A percentile compares a stretch with the other conserved stretches of the same genome.
Evolutionary conservation across 192 early-diverging fungal genomes (phyloP).

Genomic region (Coemansia sp.): DNA sequence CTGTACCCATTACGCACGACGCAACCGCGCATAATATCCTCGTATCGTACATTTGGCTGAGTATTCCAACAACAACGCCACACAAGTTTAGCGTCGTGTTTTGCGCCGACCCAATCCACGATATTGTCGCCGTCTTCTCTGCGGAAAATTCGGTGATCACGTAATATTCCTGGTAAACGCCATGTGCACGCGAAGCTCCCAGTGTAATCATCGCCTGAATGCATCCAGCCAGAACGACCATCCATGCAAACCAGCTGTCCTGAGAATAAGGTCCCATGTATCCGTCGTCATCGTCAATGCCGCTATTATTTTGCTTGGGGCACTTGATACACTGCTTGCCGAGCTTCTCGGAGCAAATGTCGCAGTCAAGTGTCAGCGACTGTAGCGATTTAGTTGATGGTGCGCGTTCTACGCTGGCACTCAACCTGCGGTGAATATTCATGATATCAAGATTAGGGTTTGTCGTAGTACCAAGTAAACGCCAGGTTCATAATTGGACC

Average conservation of each 20-base stretch:
- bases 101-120: slow-evolving; percentile 53
- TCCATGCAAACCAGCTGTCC: slow-evolving; percentile 43
- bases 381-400: background rate
- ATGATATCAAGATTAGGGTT: background rate
- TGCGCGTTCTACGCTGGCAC: background rate
- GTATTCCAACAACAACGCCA: slow-evolving; percentile 41
- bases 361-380: background rate
- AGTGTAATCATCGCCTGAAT: slow-evolving; percentile 45
- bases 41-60: slow-evolving; percentile 35
- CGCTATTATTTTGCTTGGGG: background rate
- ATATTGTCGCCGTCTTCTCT: slow-evolving; percentile 20
- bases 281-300: background rate
- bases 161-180: slow-evolving; percentile 53
- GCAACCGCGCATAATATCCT: slow-evolving; percentile 28
- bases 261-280: background rate
- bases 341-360: background rate
- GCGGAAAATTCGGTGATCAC: slow-evolving; percentile 29
- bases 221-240: slow-evolving; percentile 39
- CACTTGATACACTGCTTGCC: background rate
- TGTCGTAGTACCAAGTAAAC: background rate
- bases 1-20: slow-evolving; percentile 22
- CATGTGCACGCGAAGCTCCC: slow-evolving; percentile 43
- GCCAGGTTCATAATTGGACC: background rate
- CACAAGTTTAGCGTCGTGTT: slow-evolving; percentile 46
- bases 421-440: background rate